phyloP scores from a whole-genome alignment of 2,329 filamentous ascomycete genomes.

The Colletotrichum plurivorum region DNA sequence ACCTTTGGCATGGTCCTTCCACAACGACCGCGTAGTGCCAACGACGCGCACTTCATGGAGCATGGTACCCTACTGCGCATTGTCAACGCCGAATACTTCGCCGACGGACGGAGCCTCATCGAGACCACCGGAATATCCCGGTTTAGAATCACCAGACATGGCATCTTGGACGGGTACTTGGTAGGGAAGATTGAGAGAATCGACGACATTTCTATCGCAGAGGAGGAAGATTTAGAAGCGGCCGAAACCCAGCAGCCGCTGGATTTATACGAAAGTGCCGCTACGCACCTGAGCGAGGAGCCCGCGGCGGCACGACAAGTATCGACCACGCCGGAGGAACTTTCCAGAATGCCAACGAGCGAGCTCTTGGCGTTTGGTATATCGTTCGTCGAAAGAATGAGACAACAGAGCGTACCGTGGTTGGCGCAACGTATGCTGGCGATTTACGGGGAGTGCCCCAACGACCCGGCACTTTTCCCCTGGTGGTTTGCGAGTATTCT shows the following conservation, averaged over 20 bases:
- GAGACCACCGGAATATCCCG: slow-evolving; percentile 83
- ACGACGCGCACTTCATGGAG: slow-evolving; percentile 69
- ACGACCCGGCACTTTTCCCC: slow-evolving; percentile 83
- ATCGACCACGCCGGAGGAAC: slow-evolving; percentile 47
- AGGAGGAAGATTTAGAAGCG: slow-evolving; percentile 84
- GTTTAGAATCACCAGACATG: slow-evolving; percentile 79
- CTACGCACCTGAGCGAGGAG: slow-evolving; percentile 32
- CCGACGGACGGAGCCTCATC: slow-evolving; percentile 86
- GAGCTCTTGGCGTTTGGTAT: slow-evolving; percentile 76
- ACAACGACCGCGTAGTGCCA: slow-evolving; percentile 62
- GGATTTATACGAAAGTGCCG: slow-evolving; percentile 28
- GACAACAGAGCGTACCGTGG: slow-evolving; percentile 79
- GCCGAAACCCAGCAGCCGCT: slow-evolving; percentile 65
- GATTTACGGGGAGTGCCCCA: slow-evolving; percentile 83
- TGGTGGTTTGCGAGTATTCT: slow-evolving; percentile 93
- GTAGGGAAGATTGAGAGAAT: slow-evolving; percentile 83
- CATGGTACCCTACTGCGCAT: slow-evolving; percentile 86
- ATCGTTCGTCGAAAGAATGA: slow-evolving; percentile 79
- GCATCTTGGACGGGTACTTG: slow-evolving; percentile 80
- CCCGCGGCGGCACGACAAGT: not conserved
- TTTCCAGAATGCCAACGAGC: slow-evolving; percentile 77
- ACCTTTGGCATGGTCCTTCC: slow-evolving; percentile 91
- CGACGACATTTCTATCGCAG: slow-evolving; percentile 84
- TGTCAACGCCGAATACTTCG: slow-evolving; percentile 78
- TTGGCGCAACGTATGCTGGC: slow-evolving; percentile 78